phyloP scores from a whole-genome alignment of 352 stramenopile genomes.

The Phytophthora cryptogea region DNA sequence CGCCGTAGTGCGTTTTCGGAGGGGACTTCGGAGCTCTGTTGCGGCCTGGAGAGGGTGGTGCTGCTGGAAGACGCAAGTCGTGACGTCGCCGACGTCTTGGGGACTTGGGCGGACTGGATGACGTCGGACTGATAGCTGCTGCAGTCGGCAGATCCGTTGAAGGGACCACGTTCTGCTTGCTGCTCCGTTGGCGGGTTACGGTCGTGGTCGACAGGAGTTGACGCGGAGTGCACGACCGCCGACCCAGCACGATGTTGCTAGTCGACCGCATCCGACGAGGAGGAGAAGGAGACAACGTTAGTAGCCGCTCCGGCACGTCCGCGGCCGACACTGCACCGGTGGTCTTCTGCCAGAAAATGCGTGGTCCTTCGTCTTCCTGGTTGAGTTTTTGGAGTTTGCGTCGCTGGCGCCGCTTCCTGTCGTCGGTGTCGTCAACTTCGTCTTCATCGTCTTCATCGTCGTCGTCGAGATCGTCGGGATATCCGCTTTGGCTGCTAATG shows the following conservation, averaged over 20 bases:
- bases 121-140: neutral
- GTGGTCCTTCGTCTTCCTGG: conserved; percentile 2
- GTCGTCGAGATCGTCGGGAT: conserved; percentile 19
- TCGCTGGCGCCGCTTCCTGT: conserved; percentile 30
- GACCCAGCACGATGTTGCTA: conserved; percentile 19
- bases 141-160: conserved; percentile 1
- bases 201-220: conserved; percentile 1
- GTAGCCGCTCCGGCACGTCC: conserved; percentile 37
- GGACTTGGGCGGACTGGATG: neutral
- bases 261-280: conserved; percentile 9
- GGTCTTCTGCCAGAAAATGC: conserved; percentile 60
- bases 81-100: conserved; percentile 6
- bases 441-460: conserved; percentile 28
- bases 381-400: conserved; percentile 29
- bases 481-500: conserved; percentile 10
- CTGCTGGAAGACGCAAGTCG: conserved; percentile 1
- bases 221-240: conserved; percentile 11
- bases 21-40: conserved; percentile 2
- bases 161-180: neutral
- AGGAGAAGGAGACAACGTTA: conserved; percentile 17
- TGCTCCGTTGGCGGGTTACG: conserved; percentile 5
- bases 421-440: conserved; percentile 14
- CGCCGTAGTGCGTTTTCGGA: conserved; percentile 43
- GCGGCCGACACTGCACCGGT: conserved; percentile 39
- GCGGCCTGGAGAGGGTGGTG: neutral